Percentiles rank a stretch among this genome's conserved stretches.
Conservation (phyloP, 805 yeast genomes). For the Pichia membranifaciens region DNA sequence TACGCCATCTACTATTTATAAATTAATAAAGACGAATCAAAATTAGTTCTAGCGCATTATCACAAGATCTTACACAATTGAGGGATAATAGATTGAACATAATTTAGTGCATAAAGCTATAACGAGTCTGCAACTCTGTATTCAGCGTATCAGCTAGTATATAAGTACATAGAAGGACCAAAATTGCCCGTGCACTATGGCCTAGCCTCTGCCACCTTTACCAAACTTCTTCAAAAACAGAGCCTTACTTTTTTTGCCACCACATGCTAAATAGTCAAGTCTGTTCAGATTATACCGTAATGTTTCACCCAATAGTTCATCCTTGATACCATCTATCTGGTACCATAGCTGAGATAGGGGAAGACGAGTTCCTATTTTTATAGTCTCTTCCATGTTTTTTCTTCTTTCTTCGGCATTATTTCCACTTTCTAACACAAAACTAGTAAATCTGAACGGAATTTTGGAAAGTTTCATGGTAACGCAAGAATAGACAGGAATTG, state of each 20-base stretch:
- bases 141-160: no score
- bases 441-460: constrained; percentile 61
- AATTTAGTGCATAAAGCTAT: no score
- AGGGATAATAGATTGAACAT: no score
- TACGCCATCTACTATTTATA: not conserved
- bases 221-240: constrained; percentile 7
- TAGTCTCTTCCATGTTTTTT: constrained; percentile 52
- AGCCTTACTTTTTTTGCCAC: constrained; percentile 22
- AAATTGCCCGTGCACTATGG: no score
- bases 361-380: constrained; percentile 54
- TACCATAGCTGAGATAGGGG: constrained; percentile 73
- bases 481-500: constrained; percentile 48
- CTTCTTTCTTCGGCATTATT: constrained; percentile 50
- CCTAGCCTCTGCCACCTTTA: constrained; percentile 7
- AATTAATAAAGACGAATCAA: no score
- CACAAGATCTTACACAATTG: no score
- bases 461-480: constrained; percentile 59
- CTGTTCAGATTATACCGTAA: constrained; percentile 50
- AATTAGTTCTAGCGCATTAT: no score
- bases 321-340: constrained; percentile 70
- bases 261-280: constrained; percentile 31
- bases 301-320: constrained; percentile 59
- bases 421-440: constrained; percentile 63
- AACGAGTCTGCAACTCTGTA: no score
- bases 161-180: no score